A percentile compares a stretch with the other conserved stretches of the same genome.
These are phyloP conservation scores for Stagonosporopsis chrysanthemi DNA, from an alignment of 2,329 filamentous ascomycete genomes.

Conservation along the genomic window DNA sequence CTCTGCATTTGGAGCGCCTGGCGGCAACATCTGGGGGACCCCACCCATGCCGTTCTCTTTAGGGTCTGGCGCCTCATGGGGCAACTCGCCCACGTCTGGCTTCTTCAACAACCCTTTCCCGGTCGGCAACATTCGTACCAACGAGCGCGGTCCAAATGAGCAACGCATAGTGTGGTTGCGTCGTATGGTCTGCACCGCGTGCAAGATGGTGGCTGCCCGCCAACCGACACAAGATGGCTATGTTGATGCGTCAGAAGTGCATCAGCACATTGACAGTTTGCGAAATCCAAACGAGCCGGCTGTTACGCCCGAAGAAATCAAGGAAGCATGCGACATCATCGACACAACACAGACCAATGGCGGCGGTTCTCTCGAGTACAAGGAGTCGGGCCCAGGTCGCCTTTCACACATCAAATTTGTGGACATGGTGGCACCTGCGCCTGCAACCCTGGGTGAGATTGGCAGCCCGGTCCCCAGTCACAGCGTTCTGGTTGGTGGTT, in stretches of 20 bases:
- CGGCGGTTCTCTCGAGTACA: slow-evolving; percentile 83
- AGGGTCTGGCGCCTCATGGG: slow-evolving; percentile 49
- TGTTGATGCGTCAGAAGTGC: slow-evolving; percentile 70
- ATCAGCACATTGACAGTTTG: slow-evolving; percentile 70
- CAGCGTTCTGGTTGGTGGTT: slow-evolving; percentile 48
- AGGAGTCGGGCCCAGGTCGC: slow-evolving; percentile 57
- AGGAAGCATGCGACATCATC: slow-evolving; percentile 89
- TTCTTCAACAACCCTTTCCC: slow-evolving; percentile 46
- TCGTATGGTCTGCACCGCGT: slow-evolving; percentile 76
- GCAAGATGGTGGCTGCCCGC: slow-evolving; percentile 66
- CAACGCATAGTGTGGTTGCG: slow-evolving; percentile 45
- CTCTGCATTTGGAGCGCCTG: slow-evolving; percentile 42
- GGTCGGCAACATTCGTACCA: slow-evolving; percentile 33
- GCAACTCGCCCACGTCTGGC: slow-evolving; percentile 47
- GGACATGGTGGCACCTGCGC: slow-evolving; percentile 37
- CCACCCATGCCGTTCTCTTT: slow-evolving; percentile 53
- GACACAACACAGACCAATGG: slow-evolving; percentile 81
- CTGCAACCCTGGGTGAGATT: slow-evolving; percentile 54
- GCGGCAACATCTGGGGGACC: slow-evolving; percentile 52
- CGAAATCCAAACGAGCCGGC: slow-evolving; percentile 64
- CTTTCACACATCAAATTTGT: slow-evolving; percentile 55
- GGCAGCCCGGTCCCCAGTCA: slow-evolving; percentile 56
- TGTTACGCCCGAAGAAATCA: slow-evolving; percentile 71
- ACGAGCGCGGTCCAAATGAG: slow-evolving; percentile 39
- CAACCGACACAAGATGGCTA: slow-evolving; percentile 66